These are phyloP conservation scores for Spiromastix sp. DNA, from an alignment of 2,329 filamentous ascomycete genomes.

Conservation along the genomic window DNA sequence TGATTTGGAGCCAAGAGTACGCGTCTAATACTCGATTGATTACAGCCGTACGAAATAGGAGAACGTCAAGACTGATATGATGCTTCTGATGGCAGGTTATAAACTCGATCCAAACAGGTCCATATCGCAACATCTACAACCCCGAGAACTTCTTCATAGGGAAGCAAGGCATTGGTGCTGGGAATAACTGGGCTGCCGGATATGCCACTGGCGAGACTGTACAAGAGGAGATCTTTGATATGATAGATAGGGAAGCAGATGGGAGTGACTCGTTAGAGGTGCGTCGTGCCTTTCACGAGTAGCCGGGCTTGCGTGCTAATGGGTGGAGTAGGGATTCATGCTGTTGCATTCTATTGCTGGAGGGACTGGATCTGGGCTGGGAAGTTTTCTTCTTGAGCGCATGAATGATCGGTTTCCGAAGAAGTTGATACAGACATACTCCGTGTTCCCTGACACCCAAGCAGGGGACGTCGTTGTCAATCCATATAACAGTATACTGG, in stretches of 20 bases:
- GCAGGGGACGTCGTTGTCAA: constrained; percentile 91
- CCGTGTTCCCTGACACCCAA: constrained; percentile 90
- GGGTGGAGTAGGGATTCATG: constrained; percentile 69
- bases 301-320: background rate
- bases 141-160: constrained; percentile 98
- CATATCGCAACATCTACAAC: constrained; percentile 98
- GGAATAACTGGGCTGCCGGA: constrained; percentile 97
- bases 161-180: constrained; percentile 85
- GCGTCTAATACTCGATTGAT: too few relatives aligned
- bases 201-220: constrained; percentile 88
- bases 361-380: constrained; percentile 90
- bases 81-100: constrained; percentile 51
- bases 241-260: constrained; percentile 97
- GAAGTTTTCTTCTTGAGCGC: constrained; percentile 86
- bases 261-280: constrained; percentile 94
- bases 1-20: constrained; percentile 81
- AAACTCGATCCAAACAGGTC: constrained; percentile 81
- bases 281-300: background rate
- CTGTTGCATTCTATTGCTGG: constrained; percentile 96
- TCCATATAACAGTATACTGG: constrained; percentile 92
- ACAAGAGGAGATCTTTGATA: constrained; percentile 96
- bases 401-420: constrained; percentile 97
- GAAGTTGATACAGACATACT: constrained; percentile 98
- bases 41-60: too few relatives aligned
- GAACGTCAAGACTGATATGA: too few relatives aligned